phyloP scores from a whole-genome alignment of 768 basidiomycete species.

The Kwoniella sp. region DNA sequence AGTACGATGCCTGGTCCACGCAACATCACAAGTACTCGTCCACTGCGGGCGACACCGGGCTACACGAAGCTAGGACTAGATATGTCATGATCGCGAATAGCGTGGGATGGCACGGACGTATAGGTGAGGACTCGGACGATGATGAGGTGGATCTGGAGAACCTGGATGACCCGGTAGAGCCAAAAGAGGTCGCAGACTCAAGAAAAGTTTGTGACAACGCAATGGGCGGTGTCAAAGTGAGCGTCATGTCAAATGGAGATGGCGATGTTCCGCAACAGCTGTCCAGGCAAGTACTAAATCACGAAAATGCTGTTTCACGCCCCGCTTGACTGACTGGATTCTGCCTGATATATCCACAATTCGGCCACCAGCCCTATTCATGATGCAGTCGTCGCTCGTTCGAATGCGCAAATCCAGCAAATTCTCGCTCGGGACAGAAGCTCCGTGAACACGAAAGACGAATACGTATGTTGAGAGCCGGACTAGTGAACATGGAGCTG shows the following conservation, averaged over 20 bases:
- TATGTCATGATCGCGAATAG: slow-evolving; percentile 45
- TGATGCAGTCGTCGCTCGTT: slow-evolving; percentile 65
- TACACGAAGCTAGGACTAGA: slow-evolving; percentile 29
- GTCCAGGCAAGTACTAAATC: not conserved
- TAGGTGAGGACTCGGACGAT: slow-evolving; percentile 18
- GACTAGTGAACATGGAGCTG: no score
- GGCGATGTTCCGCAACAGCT: slow-evolving; percentile 18
- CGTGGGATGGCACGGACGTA: slow-evolving; percentile 40
- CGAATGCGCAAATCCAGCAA: slow-evolving; percentile 59
- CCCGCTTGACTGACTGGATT: no score
- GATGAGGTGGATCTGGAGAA: slow-evolving; percentile 28
- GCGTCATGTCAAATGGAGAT: slow-evolving; percentile 31
- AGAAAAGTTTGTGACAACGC: slow-evolving; percentile 16
- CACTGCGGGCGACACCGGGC: not conserved
- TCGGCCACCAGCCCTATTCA: slow-evolving; percentile 59
- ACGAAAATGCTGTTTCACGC: no score
- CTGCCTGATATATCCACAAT: not conserved
- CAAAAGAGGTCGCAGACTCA: not conserved
- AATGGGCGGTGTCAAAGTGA: slow-evolving; percentile 43
- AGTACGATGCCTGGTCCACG: slow-evolving; percentile 48
- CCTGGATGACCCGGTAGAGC: slow-evolving; percentile 14
- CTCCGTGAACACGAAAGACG: slow-evolving; percentile 67
- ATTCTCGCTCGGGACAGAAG: slow-evolving; percentile 57
- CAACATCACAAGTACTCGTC: slow-evolving; percentile 23
- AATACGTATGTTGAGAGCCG: slow-evolving; percentile 65